A percentile compares a stretch with the other conserved stretches of the same genome.
Evolutionary conservation across 345 rosid species (phyloP).

Genomic region (Eucalyptus rudis): DNA sequence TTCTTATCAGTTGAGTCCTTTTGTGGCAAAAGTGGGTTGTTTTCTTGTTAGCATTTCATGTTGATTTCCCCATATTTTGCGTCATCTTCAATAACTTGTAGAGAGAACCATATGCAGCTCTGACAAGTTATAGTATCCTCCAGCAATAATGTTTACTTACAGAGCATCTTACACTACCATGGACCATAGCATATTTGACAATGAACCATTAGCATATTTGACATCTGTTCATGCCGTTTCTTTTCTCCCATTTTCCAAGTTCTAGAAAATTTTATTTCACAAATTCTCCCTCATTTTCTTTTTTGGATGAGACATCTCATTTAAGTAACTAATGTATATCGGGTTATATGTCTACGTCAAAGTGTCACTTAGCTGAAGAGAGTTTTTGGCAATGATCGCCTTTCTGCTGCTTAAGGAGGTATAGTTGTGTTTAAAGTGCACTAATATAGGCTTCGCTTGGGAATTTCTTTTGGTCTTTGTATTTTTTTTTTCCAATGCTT

Average conservation of each 20-base stretch:
- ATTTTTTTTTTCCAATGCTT: not conserved
- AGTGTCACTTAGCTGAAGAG: not conserved
- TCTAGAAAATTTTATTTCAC: not conserved
- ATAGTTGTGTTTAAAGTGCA: not conserved
- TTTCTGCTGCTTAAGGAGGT: not conserved
- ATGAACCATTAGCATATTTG: not conserved
- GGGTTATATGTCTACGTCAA: not conserved
- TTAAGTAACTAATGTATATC: not conserved
- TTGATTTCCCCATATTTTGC: not conserved
- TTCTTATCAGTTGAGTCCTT: slow-evolving; percentile 72
- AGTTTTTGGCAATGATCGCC: not conserved
- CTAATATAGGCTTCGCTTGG: not conserved
- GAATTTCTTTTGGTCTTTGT: not conserved
- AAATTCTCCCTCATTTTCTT: not conserved
- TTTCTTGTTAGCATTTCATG: not conserved
- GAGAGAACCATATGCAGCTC: not conserved
- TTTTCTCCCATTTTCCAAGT: not conserved
- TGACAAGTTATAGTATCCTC: not conserved
- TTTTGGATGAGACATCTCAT: not conserved
- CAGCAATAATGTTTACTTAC: not conserved
- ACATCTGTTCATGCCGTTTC: not conserved
- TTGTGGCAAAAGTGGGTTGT: slow-evolving; percentile 55
- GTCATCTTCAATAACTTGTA: not conserved
- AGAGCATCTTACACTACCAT: not conserved
- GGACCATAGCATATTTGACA: not conserved